Conservation (phyloP, 495 filamentous ascomycete species). For the Xylaria scruposa region DNA sequence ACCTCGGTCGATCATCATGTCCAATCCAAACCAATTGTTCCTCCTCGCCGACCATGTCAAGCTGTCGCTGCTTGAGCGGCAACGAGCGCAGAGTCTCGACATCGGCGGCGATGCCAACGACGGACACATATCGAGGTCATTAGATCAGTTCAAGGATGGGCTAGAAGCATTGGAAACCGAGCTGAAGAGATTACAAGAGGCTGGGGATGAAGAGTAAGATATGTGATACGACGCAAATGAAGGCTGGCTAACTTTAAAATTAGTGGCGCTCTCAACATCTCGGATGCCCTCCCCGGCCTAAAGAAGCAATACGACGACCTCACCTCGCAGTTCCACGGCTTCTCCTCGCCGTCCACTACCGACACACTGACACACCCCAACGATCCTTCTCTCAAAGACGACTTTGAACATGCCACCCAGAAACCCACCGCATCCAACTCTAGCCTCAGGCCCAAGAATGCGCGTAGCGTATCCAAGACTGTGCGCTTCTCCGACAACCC, state of each 20-base stretch:
- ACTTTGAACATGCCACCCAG: constrained; percentile 69
- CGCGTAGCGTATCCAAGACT: constrained; percentile 63
- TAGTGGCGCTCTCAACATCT: constrained; percentile 54
- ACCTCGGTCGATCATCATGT: constrained; percentile 46
- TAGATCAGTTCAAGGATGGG: constrained; percentile 84
- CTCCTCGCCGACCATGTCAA: constrained; percentile 82
- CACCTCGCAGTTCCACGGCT: constrained; percentile 66
- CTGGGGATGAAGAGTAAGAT: constrained; percentile 62
- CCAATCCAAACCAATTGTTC: constrained; percentile 68
- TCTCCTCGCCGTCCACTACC: constrained; percentile 55
- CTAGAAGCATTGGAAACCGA: constrained; percentile 77
- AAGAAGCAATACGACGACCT: constrained; percentile 66
- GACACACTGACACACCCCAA: constrained; percentile 66
- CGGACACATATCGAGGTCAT: constrained; percentile 85
- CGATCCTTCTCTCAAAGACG: constrained; percentile 66
- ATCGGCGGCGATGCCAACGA: constrained; percentile 82
- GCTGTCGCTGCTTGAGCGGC: constrained; percentile 81
- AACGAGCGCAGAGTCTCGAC: constrained; percentile 86
- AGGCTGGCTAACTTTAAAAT: constrained; percentile 25
- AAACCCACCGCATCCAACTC: constrained; percentile 51
- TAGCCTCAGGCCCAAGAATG: constrained; percentile 35
- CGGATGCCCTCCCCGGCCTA: constrained; percentile 58
- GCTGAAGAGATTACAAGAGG: constrained; percentile 63
- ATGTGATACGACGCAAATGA: background rate
- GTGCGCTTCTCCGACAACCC: constrained; percentile 89